phyloP scores from a whole-genome alignment of 2,329 filamentous ascomycete species.

The Colletotrichum australisinense region DNA sequence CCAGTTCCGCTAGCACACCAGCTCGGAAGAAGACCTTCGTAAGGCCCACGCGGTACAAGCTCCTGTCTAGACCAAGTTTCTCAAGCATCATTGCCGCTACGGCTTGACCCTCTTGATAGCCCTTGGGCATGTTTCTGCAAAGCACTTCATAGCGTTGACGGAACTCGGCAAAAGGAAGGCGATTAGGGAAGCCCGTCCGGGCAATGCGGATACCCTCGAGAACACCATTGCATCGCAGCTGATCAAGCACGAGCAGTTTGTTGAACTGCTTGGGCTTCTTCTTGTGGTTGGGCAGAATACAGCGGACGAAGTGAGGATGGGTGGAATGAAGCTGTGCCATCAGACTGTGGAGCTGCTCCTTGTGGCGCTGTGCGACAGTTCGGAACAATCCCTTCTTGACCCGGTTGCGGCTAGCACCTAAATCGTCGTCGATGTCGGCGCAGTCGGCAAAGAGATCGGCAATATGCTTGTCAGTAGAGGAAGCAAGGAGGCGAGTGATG shows the following conservation, averaged over 20 bases:
- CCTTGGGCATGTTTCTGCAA: constrained; percentile 87
- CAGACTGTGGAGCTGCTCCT: constrained; percentile 95
- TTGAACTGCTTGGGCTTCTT: constrained; percentile 95
- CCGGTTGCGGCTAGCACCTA: constrained; percentile 74
- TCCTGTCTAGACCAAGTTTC: constrained; percentile 84
- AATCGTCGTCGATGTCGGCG: constrained; percentile 81
- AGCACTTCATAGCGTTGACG: constrained; percentile 95
- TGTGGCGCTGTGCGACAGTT: constrained; percentile 95
- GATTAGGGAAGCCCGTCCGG: constrained; percentile 94
- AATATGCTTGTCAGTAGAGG: constrained; percentile 85
- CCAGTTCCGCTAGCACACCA: constrained; percentile 93
- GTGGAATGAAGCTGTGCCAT: constrained; percentile 96
- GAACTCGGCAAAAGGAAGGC: constrained; percentile 92
- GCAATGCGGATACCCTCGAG: constrained; percentile 98
- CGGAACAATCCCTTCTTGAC: constrained; percentile 98
- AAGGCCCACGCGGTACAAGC: constrained; percentile 91
- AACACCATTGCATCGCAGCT: constrained; percentile 98
- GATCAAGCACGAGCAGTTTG: constrained; percentile 92
- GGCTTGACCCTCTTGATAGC: constrained; percentile 90
- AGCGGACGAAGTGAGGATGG: constrained; percentile 97
- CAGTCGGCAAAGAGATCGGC: constrained; percentile 90
- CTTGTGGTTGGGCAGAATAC: constrained; percentile 98
- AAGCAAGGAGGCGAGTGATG: constrained; percentile 86
- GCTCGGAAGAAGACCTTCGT: constrained; percentile 99
- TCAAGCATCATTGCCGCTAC: constrained; percentile 89